These are phyloP conservation scores for Neopestalotiopsis clavispora DNA, from an alignment of 2,329 filamentous ascomycete species.

Conservation along the genomic window DNA sequence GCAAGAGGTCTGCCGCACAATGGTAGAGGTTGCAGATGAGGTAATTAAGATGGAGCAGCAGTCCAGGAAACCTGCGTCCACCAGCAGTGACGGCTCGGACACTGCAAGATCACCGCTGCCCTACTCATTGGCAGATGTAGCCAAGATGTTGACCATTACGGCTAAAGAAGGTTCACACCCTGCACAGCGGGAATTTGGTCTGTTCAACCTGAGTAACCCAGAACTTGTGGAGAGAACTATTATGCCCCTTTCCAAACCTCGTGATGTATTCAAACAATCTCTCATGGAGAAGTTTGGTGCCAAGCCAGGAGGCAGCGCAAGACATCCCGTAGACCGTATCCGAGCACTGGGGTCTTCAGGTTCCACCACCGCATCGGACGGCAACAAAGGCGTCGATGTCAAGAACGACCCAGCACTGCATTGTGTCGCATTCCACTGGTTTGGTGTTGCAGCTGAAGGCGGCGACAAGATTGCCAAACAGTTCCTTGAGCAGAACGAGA, in stretches of 20 bases:
- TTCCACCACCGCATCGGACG: conserved; percentile 30
- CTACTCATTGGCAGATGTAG: conserved; percentile 78
- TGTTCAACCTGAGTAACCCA: conserved; percentile 91
- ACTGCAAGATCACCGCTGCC: conserved; percentile 60
- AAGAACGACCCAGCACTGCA: conserved; percentile 85
- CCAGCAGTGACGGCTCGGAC: conserved; percentile 36
- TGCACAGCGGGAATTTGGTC: conserved; percentile 89
- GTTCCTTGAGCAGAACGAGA: conserved; percentile 74
- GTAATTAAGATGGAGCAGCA: conserved; percentile 73
- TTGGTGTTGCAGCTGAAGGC: conserved; percentile 86
- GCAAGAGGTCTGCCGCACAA: conserved; percentile 83
- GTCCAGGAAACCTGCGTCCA: conserved; percentile 54
- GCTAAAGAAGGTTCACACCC: conserved; percentile 90
- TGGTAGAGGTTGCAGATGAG: conserved; percentile 75
- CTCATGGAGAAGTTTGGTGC: conserved; percentile 74
- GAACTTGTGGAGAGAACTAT: conserved; percentile 82
- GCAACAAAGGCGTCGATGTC: conserved; percentile 50
- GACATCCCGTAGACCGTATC: conserved; percentile 36
- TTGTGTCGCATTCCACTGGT: conserved; percentile 97
- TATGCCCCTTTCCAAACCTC: conserved; percentile 80
- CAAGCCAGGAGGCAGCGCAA: conserved; percentile 36
- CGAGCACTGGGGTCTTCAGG: conserved; percentile 32
- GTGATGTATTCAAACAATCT: conserved; percentile 88
- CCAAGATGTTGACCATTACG: conserved; percentile 88
- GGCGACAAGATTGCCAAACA: conserved; percentile 84